Percentiles rank a stretch among this genome's conserved stretches.
Conservation (phyloP, 1,139 yeast genomes). For the Scheffersomyces quercinus region DNA sequence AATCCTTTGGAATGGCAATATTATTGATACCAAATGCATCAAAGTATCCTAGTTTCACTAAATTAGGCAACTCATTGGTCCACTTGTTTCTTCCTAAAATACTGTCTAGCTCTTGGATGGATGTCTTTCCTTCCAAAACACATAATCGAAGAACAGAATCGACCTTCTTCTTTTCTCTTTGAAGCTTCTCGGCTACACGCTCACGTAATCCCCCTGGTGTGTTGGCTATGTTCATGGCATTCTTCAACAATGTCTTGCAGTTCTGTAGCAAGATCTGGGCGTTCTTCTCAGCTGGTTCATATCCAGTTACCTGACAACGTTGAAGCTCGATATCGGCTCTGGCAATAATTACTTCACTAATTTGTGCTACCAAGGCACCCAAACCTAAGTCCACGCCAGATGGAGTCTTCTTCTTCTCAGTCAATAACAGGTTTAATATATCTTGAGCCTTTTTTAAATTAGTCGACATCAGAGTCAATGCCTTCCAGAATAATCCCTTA, state of each 20-base stretch:
- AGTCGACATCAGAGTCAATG: conserved; percentile 37
- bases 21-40: conserved; percentile 21
- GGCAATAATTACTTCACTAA: conserved; percentile 47
- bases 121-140: conserved; percentile 41
- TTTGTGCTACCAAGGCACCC: conserved; percentile 40
- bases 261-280: conserved; percentile 35
- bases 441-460: conserved; percentile 43
- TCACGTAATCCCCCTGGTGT: conserved; percentile 55
- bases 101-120: conserved; percentile 34
- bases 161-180: conserved; percentile 40
- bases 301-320: conserved; percentile 33
- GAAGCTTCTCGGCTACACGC: conserved; percentile 41
- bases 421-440: conserved; percentile 20
- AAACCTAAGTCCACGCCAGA: conserved; percentile 25
- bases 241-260: conserved; percentile 43
- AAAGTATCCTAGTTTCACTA: conserved; percentile 31
- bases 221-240: conserved; percentile 48
- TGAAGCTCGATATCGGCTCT: conserved; percentile 58
- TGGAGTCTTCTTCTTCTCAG: conserved; percentile 18
- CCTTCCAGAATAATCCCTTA: conserved; percentile 34
- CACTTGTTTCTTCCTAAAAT: conserved; percentile 38
- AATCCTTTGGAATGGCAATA: background rate
- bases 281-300: conserved; percentile 31
- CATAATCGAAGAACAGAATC: conserved; percentile 51
- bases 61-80: conserved; percentile 27